Evolutionary conservation across 371 early-diverging fungal genomes (phyloP).

Genomic region (Synchytrium microbalum): DNA sequence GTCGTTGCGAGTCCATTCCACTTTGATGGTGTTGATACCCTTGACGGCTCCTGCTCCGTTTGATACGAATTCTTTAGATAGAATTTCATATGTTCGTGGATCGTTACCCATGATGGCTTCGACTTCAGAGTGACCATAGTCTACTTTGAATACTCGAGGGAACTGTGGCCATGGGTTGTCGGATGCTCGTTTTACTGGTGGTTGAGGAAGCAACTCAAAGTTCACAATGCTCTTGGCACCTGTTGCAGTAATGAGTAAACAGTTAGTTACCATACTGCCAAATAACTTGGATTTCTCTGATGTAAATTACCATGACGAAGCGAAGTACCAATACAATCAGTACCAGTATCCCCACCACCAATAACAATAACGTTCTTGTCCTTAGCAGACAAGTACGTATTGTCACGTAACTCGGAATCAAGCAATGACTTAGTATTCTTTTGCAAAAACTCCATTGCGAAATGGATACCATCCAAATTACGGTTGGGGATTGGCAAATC

Average conservation of each 20-base stretch:
- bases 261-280: conserved; percentile 5
- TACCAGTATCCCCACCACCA: conserved; percentile 97
- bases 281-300: no score
- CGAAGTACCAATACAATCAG: conserved; percentile 92
- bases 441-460: conserved; percentile 95
- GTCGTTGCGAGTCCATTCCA: conserved; percentile 84
- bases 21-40: conserved; percentile 88
- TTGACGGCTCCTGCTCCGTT: conserved; percentile 71
- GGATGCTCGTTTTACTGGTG: conserved; percentile 65
- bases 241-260: conserved; percentile 4
- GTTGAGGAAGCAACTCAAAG: conserved; percentile 92
- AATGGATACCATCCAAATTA: conserved; percentile 82
- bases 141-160: conserved; percentile 87
- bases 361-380: conserved; percentile 92
- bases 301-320: conserved; percentile 67
- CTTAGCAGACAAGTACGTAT: conserved; percentile 71
- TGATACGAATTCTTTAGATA: conserved; percentile 89
- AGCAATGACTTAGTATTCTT: conserved; percentile 79
- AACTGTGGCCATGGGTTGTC: conserved; percentile 97
- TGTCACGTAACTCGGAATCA: conserved; percentile 65
- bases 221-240: conserved; percentile 79
- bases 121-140: conserved; percentile 94
- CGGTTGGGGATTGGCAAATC: conserved; percentile 85
- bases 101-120: conserved; percentile 79
- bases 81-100: conserved; percentile 87